Evolutionary conservation across 495 filamentous ascomycete genomes (phyloP), one percentile per base, ranked within the genome.

Genomic region (Cercophora scortea): DNA sequence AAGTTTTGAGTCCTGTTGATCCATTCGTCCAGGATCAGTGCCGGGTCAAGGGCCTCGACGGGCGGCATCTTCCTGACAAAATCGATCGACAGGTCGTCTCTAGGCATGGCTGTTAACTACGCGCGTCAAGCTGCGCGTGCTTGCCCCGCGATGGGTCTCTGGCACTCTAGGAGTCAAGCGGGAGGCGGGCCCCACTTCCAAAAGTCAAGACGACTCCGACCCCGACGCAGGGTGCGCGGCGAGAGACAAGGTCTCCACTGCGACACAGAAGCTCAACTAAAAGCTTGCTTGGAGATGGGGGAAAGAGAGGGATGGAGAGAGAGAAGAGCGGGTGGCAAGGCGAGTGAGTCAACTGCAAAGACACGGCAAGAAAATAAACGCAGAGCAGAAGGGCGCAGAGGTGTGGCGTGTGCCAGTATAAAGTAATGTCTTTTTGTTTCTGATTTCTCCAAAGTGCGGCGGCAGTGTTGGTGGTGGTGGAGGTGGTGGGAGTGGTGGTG

Each of bases 1-100:
- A 96, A 77, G 61, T 96, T 97, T 33, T 91, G 87, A 32, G 86
- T 85, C 76, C 72, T 62, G 69, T 95, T 88, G 49, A 91, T 83
- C 69, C 92, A 98, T 61, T 94, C 87, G 60, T 97, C 93, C 45
- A 98, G 80, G 50, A 98, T 88, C 47, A 89, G 78, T 34, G 89
- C 88, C 57, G 90, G 84, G 72, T 98, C 93, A 58, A 74, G 69
- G 49, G 69, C 61, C 57, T 80, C 78, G 63, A 62, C 67, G 16
- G 71, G 76, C 49, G 73, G 75, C 69, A 76, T 73, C 66, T 66
- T 77, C 65, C 70, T 70, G 47, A 74, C 71, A 65, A 79, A 77
- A 63, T 80, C 78, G 70, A 81, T 81, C 54, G 75, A 73, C 51
- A 81, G 67, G 55, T 81, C 78, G 78, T 81, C 78, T 79, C 78